Conservation (phyloP, 257 asterid genomes). For the Phtheirospermum japonicum region DNA sequence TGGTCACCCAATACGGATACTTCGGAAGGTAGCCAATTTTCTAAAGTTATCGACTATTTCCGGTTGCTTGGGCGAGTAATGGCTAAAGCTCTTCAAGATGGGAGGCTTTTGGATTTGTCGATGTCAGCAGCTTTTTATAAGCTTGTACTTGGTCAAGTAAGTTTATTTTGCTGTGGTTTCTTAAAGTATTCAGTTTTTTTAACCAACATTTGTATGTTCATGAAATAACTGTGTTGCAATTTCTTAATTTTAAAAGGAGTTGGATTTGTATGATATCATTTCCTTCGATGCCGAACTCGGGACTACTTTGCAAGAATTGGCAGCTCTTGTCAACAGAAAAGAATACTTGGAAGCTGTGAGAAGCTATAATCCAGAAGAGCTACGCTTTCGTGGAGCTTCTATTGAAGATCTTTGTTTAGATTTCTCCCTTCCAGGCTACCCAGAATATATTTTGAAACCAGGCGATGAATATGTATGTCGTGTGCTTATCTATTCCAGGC, state of each 20-base stretch:
- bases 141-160: conserved; percentile 72
- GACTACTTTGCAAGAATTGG: conserved; percentile 80
- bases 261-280: conserved; percentile 82
- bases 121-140: conserved; percentile 67
- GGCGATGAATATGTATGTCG: conserved; percentile 61
- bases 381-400: conserved; percentile 67
- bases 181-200: background rate
- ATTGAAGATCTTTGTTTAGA: conserved; percentile 88
- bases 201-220: background rate
- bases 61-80: conserved; percentile 71
- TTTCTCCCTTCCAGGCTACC: conserved; percentile 91
- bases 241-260: conserved; percentile 51
- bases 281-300: conserved; percentile 85
- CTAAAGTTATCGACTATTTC: conserved; percentile 57
- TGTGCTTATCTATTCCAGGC: background rate
- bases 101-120: conserved; percentile 80
- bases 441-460: conserved; percentile 75
- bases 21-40: conserved; percentile 49
- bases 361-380: conserved; percentile 46
- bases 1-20: conserved; percentile 58
- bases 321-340: conserved; percentile 72
- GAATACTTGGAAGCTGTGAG: conserved; percentile 58
- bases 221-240: conserved; percentile 18
- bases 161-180: conserved; percentile 18
- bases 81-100: conserved; percentile 91